phyloP scores from a whole-genome alignment of 2,329 filamentous ascomycete genomes.

The Beauveria pseudobassiana region DNA sequence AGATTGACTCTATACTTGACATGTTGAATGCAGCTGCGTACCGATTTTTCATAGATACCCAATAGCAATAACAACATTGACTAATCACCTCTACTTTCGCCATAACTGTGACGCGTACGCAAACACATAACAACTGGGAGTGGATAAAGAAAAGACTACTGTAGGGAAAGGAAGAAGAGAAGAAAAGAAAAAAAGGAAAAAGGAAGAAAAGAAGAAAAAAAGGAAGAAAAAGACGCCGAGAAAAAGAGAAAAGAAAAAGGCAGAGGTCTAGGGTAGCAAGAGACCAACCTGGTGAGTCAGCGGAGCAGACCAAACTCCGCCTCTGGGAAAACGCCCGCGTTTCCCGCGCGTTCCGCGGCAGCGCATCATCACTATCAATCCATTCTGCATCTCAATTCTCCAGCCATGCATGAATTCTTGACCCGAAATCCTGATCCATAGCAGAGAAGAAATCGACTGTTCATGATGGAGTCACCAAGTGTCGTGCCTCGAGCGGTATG shows the following conservation, averaged over 20 bases:
- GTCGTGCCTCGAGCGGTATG: conserved; percentile 12
- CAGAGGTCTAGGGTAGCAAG: neutral
- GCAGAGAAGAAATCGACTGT: neutral
- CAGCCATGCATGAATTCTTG: neutral
- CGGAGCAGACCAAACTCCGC: neutral
- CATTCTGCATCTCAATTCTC: neutral
- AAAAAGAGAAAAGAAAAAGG: neutral
- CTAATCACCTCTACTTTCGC: no score
- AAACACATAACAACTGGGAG: no score
- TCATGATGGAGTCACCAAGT: conserved; percentile 9
- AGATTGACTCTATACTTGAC: no score
- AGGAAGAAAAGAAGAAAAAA: neutral
- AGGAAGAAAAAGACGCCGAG: neutral
- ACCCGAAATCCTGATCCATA: neutral
- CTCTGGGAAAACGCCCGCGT: neutral
- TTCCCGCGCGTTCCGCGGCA: neutral
- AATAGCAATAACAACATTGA: no score
- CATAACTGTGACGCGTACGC: no score
- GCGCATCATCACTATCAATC: neutral
- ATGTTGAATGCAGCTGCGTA: no score
- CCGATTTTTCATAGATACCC: no score
- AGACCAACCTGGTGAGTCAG: neutral
- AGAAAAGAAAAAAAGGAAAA: no score
- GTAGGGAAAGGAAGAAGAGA: no score
- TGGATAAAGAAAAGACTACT: no score